These are phyloP conservation scores for Buxus sempervirens DNA, from an alignment of 164 flowering plant species.

Conservation along the genomic window DNA sequence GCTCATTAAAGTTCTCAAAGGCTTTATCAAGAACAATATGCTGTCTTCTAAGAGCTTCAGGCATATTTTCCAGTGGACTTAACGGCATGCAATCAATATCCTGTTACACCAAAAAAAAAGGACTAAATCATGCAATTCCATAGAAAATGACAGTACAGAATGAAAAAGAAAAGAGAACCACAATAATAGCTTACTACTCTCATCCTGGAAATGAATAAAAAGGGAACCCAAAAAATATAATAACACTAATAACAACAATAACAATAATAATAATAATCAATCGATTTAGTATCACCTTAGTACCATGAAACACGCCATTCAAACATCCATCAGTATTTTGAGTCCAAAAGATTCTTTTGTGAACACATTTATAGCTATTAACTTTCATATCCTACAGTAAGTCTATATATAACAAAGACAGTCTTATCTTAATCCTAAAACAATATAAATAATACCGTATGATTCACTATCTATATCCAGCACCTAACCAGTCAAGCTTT, in stretches of 20 bases:
- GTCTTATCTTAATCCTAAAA: background rate
- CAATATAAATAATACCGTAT: background rate
- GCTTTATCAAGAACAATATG: slow-evolving; percentile 28
- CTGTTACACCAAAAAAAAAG: slow-evolving; percentile 26
- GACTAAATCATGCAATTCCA: background rate
- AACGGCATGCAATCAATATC: slow-evolving; percentile 76
- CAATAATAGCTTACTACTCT: background rate
- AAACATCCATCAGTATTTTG: background rate
- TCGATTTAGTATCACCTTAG: background rate
- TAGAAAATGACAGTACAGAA: background rate
- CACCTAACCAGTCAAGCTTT: background rate
- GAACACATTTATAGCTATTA: background rate
- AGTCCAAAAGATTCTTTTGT: background rate
- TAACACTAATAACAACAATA: too few relatives aligned
- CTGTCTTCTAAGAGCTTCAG: slow-evolving; percentile 45
- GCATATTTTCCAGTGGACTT: slow-evolving; percentile 52
- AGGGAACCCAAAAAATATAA: too few relatives aligned
- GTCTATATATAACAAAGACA: background rate
- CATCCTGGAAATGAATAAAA: background rate
- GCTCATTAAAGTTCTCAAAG: slow-evolving; percentile 36
- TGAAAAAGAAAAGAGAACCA: background rate
- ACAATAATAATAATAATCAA: too few relatives aligned
- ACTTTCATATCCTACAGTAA: background rate
- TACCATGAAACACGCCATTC: too few relatives aligned
- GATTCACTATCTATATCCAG: background rate